phyloP scores from a whole-genome alignment of 352 stramenopile genomes.

The Phytophthora idaei region DNA sequence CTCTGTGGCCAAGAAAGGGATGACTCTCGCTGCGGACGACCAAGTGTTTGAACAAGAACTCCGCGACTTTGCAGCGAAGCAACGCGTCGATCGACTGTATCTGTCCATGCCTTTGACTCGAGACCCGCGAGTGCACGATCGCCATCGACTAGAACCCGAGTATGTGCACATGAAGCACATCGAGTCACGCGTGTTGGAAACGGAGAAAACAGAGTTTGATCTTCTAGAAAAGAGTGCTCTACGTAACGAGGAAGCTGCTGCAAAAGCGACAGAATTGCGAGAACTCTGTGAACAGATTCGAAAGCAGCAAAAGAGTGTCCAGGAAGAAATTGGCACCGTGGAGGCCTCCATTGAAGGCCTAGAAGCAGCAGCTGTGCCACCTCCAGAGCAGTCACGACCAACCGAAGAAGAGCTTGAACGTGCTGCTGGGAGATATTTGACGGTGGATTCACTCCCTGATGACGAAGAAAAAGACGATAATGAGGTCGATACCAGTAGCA shows the following conservation, averaged over 20 bases:
- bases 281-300: conserved; percentile 43
- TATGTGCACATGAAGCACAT: conserved; percentile 70
- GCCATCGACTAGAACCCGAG: conserved; percentile 53
- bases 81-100: conserved; percentile 58
- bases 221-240: conserved; percentile 68
- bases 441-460: conserved; percentile 19
- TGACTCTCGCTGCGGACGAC: conserved; percentile 62
- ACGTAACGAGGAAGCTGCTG: conserved; percentile 54
- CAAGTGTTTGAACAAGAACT: conserved; percentile 62
- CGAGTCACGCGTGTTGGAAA: conserved; percentile 48
- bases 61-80: conserved; percentile 45
- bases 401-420: conserved; percentile 43
- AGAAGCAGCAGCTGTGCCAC: conserved; percentile 21
- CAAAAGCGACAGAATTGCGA: conserved; percentile 41
- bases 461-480: conserved; percentile 29
- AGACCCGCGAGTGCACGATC: conserved; percentile 46
- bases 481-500: neutral
- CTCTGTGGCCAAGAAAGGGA: conserved; percentile 59
- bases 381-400: conserved; percentile 41
- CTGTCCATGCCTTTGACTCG: conserved; percentile 46
- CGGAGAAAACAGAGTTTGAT: conserved; percentile 71
- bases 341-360: conserved; percentile 37
- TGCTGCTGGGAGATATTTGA: conserved; percentile 45
- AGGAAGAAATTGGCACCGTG: conserved; percentile 39
- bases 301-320: conserved; percentile 31